Evolutionary conservation across 441 rosid genomes (phyloP), one percentile per base, ranked within the genome.

Genomic region (Bocquillonia castaneifolia): DNA sequence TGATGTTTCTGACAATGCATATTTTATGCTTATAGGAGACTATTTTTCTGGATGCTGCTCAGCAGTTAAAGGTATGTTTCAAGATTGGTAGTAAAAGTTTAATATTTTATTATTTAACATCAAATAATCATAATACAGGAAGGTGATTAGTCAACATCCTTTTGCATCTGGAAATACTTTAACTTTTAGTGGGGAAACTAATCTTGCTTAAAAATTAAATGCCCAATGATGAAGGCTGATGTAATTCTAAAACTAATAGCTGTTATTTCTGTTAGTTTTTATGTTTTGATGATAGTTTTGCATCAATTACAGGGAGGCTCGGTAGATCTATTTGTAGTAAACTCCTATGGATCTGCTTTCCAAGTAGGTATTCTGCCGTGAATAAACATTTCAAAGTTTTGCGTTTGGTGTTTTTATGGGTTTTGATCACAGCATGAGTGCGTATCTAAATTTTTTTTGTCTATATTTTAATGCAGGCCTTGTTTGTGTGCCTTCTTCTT

Each of bases 291-390:
- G 32, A 67, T 64, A 45, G 36, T 58, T 13, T 69, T 63, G 39
- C 69, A 62, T 67, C 51, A 54, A 25, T 66, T 76, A 62, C 89
- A 92, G 98, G 90, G 96, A 67, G 87, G 91, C 63, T 90, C 98
- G 1, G 77, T 92, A 28, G 96, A 90, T 83, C 81, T 92, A 34
- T 92, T 92, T 78, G 87, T 92, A 69, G 87, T 92, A 48, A 92
- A 92, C 80, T 90, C 96, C 57, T 92, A 76, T 65, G 95, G 95
- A 69, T 92, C 98, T 58, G 85, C 86, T 66, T 92, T 79, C 84
- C 98, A 90, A 82, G 96, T 92, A 81, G 68, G 82, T 81, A 61
- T 39, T 42, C 66, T 63, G 42, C 64, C 47, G 57, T 44, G 61
- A 67, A 48, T 66, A 73, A 10, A 39, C 64, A 34, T 20, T 29